Evolutionary conservation across 257 asterid species (phyloP), one percentile per base, ranked within the genome.

Genomic region (Solanum commersonii): DNA sequence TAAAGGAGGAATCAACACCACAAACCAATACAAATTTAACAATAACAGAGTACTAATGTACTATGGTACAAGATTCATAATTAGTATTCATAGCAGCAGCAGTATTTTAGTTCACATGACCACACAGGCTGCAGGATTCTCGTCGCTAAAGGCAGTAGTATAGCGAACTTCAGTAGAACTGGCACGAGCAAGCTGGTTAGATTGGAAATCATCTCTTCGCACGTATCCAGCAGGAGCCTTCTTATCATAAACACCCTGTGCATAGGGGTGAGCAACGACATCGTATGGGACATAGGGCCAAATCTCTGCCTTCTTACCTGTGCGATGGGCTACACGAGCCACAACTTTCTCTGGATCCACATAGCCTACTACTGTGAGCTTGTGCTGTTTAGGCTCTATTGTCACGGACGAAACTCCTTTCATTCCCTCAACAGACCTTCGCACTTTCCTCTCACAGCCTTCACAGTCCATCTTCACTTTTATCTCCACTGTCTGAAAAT

Each of bases 201-300:
- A 86, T 0, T 87, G 94, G 22, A 90, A 67, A 12, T 86, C 87
- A 9, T 89, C 88, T 78, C 88, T 89, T 4, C 99, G 90, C 31
- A 97, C 99, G 68, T 97, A 97, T 0, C 99, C 99, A 6, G 99
- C 92, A 0, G 99, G 99, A 12, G 99, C 99, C 84, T 93, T 97
- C 90, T 94, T 94, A 84, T 96, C 99, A 22, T 97, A 96, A 6
- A 92, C 93, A 2, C 99, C 99, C 0, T 91, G 95, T 0, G 99
- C 99, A 3, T 97, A 96, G 2, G 99, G 99, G 87, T 97, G 98
- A 13, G 88, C 99, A 0, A 97, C 99, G 1, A 93, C 98, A 83
- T 97, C 99, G 83, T 96, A 97, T 6, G 99, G 98, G 12, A 97
- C 96, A n/a, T 96, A 97, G 0, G 99, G 99, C 99, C 99, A 97